A percentile compares a stretch with the other conserved stretches of the same genome.
These are phyloP conservation scores for Phytophthora quininea DNA, from an alignment of 352 stramenopile genomes.

Conservation along the genomic window DNA sequence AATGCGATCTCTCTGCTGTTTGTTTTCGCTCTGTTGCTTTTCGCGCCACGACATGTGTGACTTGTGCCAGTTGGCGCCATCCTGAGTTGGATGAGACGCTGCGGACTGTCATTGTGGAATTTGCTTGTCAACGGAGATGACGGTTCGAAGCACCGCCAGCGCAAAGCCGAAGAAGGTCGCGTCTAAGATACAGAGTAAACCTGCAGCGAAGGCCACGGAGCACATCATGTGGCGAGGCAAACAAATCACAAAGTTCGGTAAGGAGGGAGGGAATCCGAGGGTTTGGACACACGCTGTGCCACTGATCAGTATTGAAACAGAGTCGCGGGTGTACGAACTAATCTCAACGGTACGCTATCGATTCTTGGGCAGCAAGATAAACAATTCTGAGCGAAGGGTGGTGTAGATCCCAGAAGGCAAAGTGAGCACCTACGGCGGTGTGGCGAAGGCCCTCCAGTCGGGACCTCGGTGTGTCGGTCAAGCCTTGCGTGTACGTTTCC, in stretches of 20 bases:
- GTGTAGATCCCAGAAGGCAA: slow-evolving; percentile 76
- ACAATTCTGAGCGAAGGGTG: not conserved
- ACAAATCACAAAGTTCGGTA: slow-evolving; percentile 78
- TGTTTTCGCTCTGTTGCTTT: slow-evolving; percentile 2
- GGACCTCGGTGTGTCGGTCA: slow-evolving; percentile 81
- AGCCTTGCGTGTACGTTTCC: slow-evolving; percentile 60
- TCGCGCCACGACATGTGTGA: slow-evolving; percentile 16
- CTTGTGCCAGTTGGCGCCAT: slow-evolving; percentile 29
- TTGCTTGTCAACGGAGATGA: slow-evolving; percentile 29
- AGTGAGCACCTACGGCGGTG: slow-evolving; percentile 79
- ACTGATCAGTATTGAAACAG: slow-evolving; percentile 24
- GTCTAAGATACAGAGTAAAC: slow-evolving; percentile 20
- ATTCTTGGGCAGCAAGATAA: not conserved
- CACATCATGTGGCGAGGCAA: slow-evolving; percentile 75
- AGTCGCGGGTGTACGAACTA: slow-evolving; percentile 81
- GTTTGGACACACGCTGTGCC: too few relatives aligned
- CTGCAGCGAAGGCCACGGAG: slow-evolving; percentile 39
- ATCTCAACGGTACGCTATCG: slow-evolving; percentile 59
- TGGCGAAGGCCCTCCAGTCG: slow-evolving; percentile 66
- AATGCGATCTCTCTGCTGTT: not conserved
- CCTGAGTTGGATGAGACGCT: slow-evolving; percentile 3
- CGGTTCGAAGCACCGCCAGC: slow-evolving; percentile 13
- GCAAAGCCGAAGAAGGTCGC: slow-evolving; percentile 25
- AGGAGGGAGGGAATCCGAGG: not conserved
- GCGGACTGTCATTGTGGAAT: not conserved